Evolutionary conservation across 1,284 basidiomycete genomes (phyloP).

Genomic region (Tylopilus sp.): DNA sequence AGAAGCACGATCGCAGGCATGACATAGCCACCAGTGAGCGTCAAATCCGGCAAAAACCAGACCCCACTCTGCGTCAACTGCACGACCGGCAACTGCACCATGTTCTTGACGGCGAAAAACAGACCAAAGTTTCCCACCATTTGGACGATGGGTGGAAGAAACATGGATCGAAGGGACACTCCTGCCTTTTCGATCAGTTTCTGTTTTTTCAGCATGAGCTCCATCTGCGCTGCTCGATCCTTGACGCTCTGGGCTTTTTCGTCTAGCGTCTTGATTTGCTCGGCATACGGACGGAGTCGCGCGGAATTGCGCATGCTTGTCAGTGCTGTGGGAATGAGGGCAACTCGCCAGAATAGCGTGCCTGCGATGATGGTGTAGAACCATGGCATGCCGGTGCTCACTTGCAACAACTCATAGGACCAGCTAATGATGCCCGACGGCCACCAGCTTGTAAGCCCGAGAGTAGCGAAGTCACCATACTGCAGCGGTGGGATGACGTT

Average conservation of each 20-base stretch:
- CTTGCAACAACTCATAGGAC: conserved; percentile 73
- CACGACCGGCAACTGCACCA: conserved; percentile 69
- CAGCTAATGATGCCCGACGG: conserved; percentile 60
- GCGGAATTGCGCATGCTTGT: conserved; percentile 64
- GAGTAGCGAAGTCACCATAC: conserved; percentile 73
- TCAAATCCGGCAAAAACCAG: conserved; percentile 75
- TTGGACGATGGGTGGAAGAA: conserved; percentile 67
- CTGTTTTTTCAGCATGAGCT: conserved; percentile 55
- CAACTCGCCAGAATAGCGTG: conserved; percentile 64
- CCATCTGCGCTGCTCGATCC: conserved; percentile 47
- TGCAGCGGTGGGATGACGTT: conserved; percentile 50
- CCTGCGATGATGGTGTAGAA: conserved; percentile 79
- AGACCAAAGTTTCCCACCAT: conserved; percentile 78
- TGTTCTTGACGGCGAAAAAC: conserved; percentile 79
- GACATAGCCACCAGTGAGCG: conserved; percentile 75
- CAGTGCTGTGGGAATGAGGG: conserved; percentile 71
- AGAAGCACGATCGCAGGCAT: conserved; percentile 67
- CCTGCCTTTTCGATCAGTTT: conserved; percentile 69
- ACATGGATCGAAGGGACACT: conserved; percentile 57
- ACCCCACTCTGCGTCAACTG: conserved; percentile 80
- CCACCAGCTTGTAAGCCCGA: conserved; percentile 64
- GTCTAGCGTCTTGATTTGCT: conserved; percentile 55
- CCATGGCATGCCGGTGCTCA: conserved; percentile 78
- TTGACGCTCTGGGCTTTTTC: conserved; percentile 39
- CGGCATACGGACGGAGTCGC: conserved; percentile 64